phyloP scores from a whole-genome alignment of 2,329 filamentous ascomycete genomes.

The Alternaria ethzedia region DNA sequence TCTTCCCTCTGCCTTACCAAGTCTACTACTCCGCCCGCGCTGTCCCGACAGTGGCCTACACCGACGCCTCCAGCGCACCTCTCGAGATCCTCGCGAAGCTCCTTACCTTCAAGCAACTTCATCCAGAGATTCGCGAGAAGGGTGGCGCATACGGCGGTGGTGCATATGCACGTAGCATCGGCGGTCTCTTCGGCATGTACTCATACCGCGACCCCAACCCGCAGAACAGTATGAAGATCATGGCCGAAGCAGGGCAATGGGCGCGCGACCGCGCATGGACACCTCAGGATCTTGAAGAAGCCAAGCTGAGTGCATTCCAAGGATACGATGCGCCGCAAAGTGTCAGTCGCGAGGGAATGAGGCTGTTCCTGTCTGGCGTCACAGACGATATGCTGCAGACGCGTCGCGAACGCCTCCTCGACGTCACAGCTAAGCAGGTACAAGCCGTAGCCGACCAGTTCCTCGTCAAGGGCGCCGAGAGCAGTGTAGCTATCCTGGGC shows the following conservation, averaged over 20 bases:
- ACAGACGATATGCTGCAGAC: slow-evolving; percentile 88
- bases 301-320: slow-evolving; percentile 95
- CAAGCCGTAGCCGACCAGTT: slow-evolving; percentile 81
- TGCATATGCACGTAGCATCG: slow-evolving; percentile 78
- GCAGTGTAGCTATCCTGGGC: slow-evolving; percentile 76
- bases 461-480: slow-evolving; percentile 71
- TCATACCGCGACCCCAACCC: slow-evolving; percentile 97
- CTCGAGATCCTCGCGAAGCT: slow-evolving; percentile 90
- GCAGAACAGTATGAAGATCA: slow-evolving; percentile 83
- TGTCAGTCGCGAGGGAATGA: slow-evolving; percentile 87
- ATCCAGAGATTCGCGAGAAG: slow-evolving; percentile 97
- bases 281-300: slow-evolving; percentile 87
- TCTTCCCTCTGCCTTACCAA: slow-evolving; percentile 95
- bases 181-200: slow-evolving; percentile 92
- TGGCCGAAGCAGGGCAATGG: slow-evolving; percentile 82
- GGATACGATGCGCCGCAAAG: slow-evolving; percentile 85
- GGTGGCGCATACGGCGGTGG: slow-evolving; percentile 95
- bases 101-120: slow-evolving; percentile 93
- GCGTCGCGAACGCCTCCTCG: slow-evolving; percentile 81
- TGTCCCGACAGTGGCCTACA: slow-evolving; percentile 83
- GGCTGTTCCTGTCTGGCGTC: slow-evolving; percentile 81
- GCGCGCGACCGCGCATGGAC: slow-evolving; percentile 82
- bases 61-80: slow-evolving; percentile 73
- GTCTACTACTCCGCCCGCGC: slow-evolving; percentile 92
- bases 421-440: slow-evolving; percentile 82